A percentile compares a stretch with the other conserved stretches of the same genome.
Conservation (phyloP, 176 grass and related monocot species). For the Pontederia crassipes region DNA sequence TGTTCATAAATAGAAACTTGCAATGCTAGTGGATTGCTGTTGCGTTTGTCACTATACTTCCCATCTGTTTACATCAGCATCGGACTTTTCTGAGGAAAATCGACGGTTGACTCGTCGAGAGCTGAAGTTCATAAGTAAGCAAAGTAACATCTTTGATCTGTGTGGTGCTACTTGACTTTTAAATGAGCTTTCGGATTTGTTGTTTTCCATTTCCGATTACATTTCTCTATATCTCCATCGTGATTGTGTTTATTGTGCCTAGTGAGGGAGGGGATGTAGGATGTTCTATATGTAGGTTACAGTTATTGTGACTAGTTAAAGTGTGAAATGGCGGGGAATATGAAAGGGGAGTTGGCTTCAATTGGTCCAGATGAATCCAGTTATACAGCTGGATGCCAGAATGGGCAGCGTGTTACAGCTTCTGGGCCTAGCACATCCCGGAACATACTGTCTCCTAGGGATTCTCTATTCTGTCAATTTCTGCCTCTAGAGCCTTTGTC, state of each 20-base stretch:
- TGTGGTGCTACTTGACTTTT: too few species aligned
- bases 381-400: conserved; percentile 4
- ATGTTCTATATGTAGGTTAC: neutral
- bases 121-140: too few species aligned
- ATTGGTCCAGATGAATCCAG: conserved; percentile 7
- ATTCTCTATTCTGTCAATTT: conserved; percentile 33
- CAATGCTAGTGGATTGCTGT: too few species aligned
- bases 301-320: conserved; percentile 4
- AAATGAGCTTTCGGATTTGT: too few species aligned
- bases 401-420: conserved; percentile 16
- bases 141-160: too few species aligned
- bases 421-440: conserved; percentile 25
- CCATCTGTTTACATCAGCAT: too few species aligned
- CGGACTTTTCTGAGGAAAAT: too few species aligned
- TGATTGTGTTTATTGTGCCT: neutral
- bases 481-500: conserved; percentile 38
- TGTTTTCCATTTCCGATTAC: too few species aligned
- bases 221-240: neutral
- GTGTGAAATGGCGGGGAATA: conserved; percentile 31
- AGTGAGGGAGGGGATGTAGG: neutral
- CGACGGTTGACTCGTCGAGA: too few species aligned
- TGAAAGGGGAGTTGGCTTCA: conserved; percentile 9
- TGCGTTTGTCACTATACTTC: too few species aligned
- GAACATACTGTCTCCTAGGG: conserved; percentile 18
- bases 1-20: too few species aligned